Percentiles rank a stretch among this genome's conserved stretches.
Evolutionary conservation across 371 early-diverging fungal species (phyloP).

Genomic region (Nematocida ausubeli): DNA sequence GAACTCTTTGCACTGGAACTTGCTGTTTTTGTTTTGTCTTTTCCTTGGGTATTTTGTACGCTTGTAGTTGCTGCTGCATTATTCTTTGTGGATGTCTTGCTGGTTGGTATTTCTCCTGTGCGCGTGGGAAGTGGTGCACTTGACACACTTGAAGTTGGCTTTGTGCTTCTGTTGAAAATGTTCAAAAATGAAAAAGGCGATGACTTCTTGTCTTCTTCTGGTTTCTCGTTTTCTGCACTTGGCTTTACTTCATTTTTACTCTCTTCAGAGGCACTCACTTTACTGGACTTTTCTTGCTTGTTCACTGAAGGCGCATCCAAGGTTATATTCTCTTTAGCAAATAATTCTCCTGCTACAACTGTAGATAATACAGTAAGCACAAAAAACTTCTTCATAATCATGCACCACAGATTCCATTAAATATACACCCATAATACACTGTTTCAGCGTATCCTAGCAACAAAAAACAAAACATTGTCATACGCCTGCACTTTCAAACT

Average conservation of each 20-base stretch:
- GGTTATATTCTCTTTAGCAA: conserved; percentile 10
- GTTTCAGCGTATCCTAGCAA: too few species aligned
- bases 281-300: too few species aligned
- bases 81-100: not conserved
- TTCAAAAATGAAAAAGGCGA: conserved; percentile 14
- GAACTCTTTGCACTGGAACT: not conserved
- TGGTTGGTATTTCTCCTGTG: not conserved
- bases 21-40: not conserved
- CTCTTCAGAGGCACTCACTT: not conserved
- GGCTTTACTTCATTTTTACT: not conserved
- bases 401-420: not conserved
- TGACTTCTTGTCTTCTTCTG: not conserved
- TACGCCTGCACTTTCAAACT: too few species aligned
- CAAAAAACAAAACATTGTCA: too few species aligned
- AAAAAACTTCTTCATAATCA: not conserved
- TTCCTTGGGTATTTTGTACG: too few species aligned
- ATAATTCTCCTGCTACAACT: conserved; percentile 1
- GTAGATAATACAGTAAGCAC: not conserved
- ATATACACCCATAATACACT: conserved; percentile 7
- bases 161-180: not conserved
- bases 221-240: not conserved
- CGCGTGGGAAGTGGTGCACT: not conserved
- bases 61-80: not conserved
- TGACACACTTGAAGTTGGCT: not conserved
- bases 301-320: not conserved